Conservation (phyloP, 257 asterid species). For the Forsythia suspensa region DNA sequence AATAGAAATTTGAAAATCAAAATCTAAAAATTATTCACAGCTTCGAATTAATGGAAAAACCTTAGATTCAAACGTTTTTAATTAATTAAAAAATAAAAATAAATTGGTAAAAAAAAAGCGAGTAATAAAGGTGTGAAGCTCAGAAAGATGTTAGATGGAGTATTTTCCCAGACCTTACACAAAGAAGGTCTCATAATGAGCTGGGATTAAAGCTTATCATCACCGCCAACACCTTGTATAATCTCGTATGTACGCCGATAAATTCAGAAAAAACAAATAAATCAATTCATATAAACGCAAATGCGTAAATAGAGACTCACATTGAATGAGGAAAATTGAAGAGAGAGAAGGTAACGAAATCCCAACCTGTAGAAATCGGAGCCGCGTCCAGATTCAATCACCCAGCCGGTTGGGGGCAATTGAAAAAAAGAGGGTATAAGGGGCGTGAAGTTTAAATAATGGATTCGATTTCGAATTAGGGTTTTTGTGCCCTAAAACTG, state of each 20-base stretch:
- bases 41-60: background rate
- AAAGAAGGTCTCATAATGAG: slow-evolving; percentile 59
- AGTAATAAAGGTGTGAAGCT: slow-evolving; percentile 20
- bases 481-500: background rate
- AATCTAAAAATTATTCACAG: background rate
- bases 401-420: background rate
- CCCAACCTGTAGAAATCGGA: background rate
- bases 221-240: slow-evolving; percentile 33
- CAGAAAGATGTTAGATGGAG: slow-evolving; percentile 37
- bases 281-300: background rate
- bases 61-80: background rate
- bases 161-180: slow-evolving; percentile 38
- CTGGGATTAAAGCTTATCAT: slow-evolving; percentile 55
- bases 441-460: background rate
- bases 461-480: slow-evolving; percentile 6
- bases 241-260: no score
- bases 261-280: background rate
- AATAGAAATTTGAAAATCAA: background rate
- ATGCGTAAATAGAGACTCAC: background rate
- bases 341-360: background rate
- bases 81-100: background rate
- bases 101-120: background rate
- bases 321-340: background rate
- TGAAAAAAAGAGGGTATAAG: background rate
- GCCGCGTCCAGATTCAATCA: background rate